Evolutionary conservation across 2,329 filamentous ascomycete species (phyloP), one percentile per base, ranked within the genome.

Genomic region (Paecilomyces sp.): DNA sequence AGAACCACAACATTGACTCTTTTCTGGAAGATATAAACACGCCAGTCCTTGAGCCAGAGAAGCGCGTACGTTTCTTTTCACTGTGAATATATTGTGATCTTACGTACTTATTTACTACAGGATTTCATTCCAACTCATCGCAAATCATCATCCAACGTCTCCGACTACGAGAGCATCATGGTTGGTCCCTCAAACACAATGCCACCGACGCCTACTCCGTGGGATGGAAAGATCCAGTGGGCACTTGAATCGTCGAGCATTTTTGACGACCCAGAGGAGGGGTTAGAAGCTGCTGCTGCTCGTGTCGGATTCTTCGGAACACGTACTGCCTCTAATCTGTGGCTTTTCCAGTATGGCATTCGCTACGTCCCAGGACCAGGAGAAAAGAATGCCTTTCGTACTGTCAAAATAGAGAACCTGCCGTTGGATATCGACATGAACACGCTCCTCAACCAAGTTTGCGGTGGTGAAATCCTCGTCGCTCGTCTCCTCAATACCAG

Each of bases 291-390:
- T 9, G 51, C 51, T 13, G 13, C 22, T n/a, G 18, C 1, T 9
- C 51, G 51, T 13, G 6, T 3, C 24, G 15, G 11, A 3, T 53
- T 53, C 22, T 53, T 30, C 11, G 24, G 24, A 30, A 6, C 22
- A 22, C 22, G 22, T 5, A 30, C 51, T n/a, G 22, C 51, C 24
- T 53, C 51, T 30, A 61, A 67, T 11, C 63, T 63, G 24, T 66
- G 63, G 60, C 52, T 71, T 11, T 71, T 70, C 55, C 67, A 71
- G 54, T 70, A 71, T 22, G 71, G 70, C 0, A 61, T 74, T n/a
- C 66, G 71, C 47, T 74, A 70, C 54, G 61, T 67, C 0, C 71
- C 71, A 5, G 54, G 60, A 3, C 22, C 54, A 41, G 18, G 34
- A 2, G 68, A 72, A 18, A 56, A 54, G 3, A 64, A 73, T 51